Conservation (phyloP, 2,329 filamentous ascomycete genomes). For the Hypoxylon sp. region DNA sequence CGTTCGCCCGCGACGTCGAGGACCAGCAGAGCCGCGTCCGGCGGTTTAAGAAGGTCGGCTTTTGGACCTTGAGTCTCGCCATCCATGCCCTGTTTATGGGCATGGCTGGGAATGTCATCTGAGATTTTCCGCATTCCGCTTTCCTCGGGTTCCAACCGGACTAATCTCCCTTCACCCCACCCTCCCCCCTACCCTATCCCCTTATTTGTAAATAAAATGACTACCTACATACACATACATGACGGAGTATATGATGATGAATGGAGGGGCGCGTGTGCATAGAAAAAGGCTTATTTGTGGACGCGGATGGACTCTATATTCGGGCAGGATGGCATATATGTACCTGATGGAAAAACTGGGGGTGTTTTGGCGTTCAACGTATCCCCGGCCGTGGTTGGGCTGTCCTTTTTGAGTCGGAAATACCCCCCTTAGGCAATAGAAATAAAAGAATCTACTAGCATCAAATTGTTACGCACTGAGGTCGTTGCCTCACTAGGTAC, state of each 20-base stretch:
- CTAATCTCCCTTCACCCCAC: conserved; percentile 3
- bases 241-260: conserved; percentile 15
- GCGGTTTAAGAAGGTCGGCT: conserved; percentile 93
- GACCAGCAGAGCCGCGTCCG: conserved; percentile 89
- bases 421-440: conserved; percentile 43
- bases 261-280: conserved; percentile 4
- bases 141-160: not conserved
- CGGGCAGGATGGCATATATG: conserved; percentile 16
- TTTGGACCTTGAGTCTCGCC: conserved; percentile 94
- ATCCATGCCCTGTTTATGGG: conserved; percentile 96
- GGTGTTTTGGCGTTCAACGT: conserved; percentile 20
- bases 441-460: conserved; percentile 13
- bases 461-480: not conserved
- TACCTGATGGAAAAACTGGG: conserved; percentile 27
- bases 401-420: conserved; percentile 39
- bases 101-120: conserved; percentile 85
- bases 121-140: not conserved
- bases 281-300: conserved; percentile 17
- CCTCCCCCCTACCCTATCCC: not conserved
- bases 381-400: conserved; percentile 1
- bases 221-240: not conserved
- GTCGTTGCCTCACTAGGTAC: not conserved
- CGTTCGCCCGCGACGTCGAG: conserved; percentile 91
- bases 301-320: conserved; percentile 20
- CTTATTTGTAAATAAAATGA: conserved; percentile 31